Evolutionary conservation across 495 filamentous ascomycete genomes (phyloP).

Genomic region (Saxophila tyrrhenica): DNA sequence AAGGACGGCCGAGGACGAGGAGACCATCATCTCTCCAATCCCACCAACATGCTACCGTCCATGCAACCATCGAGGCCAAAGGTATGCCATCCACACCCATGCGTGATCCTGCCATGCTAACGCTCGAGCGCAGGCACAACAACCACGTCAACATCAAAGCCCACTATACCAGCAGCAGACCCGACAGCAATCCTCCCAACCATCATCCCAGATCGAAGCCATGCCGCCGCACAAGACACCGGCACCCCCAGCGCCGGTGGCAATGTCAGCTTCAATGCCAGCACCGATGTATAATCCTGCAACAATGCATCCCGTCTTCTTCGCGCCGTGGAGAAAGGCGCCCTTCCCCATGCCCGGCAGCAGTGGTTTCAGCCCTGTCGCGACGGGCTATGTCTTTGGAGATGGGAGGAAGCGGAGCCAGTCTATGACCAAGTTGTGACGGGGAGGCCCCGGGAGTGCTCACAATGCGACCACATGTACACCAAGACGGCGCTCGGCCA

Average conservation of each 20-base stretch:
- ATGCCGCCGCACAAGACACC: slow-evolving; percentile 23
- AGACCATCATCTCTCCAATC: no score
- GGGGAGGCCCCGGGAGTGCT: background rate
- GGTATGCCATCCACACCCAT: slow-evolving; percentile 14
- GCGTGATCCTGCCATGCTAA: background rate
- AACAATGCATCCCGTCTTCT: slow-evolving; percentile 32
- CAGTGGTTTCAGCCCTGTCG: slow-evolving; percentile 17
- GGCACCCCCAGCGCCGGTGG: no score
- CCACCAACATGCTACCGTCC: slow-evolving; percentile 23
- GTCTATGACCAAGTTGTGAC: background rate
- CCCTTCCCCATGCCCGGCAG: slow-evolving; percentile 25
- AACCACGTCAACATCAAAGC: slow-evolving; percentile 6
- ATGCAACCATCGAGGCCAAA: slow-evolving; percentile 27
- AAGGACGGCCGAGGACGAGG: no score
- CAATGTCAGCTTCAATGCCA: background rate
- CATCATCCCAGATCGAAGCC: slow-evolving; percentile 25
- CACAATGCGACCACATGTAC: no score
- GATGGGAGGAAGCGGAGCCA: background rate
- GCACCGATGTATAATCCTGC: slow-evolving; percentile 25
- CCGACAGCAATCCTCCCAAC: slow-evolving; percentile 9
- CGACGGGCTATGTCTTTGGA: slow-evolving; percentile 20
- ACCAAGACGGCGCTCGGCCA: no score
- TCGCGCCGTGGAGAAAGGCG: slow-evolving; percentile 27
- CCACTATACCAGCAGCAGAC: slow-evolving; percentile 22
- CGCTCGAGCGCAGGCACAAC: slow-evolving; percentile 1